phyloP scores from a whole-genome alignment of 2,329 filamentous ascomycete species.

The Trichoderma hamatum region DNA sequence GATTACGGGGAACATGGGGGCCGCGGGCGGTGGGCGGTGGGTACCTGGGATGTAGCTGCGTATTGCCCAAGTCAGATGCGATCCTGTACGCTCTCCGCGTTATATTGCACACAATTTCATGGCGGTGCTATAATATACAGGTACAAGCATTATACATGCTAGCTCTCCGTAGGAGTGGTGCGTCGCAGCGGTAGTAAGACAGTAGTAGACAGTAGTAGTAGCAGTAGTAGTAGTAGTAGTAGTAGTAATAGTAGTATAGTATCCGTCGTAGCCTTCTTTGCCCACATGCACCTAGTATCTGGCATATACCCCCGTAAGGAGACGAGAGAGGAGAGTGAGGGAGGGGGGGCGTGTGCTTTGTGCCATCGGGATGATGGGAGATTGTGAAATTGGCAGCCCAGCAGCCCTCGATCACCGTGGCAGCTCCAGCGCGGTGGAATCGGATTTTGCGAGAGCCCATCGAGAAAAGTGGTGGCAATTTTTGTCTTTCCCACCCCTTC shows the following conservation, averaged over 20 bases:
- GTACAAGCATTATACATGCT: neutral
- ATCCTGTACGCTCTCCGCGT: neutral
- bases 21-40: too few relatives aligned
- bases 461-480: conserved; percentile 15
- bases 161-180: neutral
- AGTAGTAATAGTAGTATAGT: neutral
- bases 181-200: neutral
- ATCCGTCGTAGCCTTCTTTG: neutral
- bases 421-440: conserved; percentile 7
- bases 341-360: neutral
- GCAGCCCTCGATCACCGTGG: conserved; percentile 7
- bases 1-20: neutral
- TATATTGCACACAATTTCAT: neutral
- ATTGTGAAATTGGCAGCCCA: conserved; percentile 9
- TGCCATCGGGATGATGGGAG: conserved; percentile 1
- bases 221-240: neutral
- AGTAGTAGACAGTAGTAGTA: neutral
- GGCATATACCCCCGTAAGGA: neutral
- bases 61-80: neutral
- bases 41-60: neutral
- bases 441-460: conserved; percentile 21
- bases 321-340: neutral
- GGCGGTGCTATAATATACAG: neutral
- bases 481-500: conserved; percentile 4
- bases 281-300: neutral